Evolutionary conservation across 306 rosid genomes (phyloP).

Genomic region (Comarum palustre): DNA sequence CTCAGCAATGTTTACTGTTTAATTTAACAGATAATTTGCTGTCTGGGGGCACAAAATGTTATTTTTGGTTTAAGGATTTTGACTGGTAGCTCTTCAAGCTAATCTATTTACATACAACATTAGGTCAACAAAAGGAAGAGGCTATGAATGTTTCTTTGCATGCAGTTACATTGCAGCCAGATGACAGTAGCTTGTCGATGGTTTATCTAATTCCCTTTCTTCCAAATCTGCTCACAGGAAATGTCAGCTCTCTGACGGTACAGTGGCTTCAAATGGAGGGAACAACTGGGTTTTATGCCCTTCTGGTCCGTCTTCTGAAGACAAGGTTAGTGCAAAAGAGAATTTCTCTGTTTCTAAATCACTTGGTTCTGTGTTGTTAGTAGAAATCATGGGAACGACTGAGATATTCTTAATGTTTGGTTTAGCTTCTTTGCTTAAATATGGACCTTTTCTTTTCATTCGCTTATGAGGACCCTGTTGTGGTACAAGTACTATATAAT

Average conservation of each 20-base stretch:
- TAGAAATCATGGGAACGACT: background rate
- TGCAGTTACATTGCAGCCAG: background rate
- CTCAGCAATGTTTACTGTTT: background rate
- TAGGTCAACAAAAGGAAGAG: background rate
- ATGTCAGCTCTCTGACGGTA: constrained; percentile 28
- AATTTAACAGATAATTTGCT: background rate
- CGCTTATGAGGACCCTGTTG: background rate
- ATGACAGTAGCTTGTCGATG: background rate
- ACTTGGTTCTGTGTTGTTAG: background rate
- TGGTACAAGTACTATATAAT: background rate
- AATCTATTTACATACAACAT: background rate
- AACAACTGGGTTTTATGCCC: constrained; percentile 63
- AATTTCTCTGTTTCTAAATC: background rate
- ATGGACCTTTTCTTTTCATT: background rate
- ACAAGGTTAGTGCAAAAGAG: constrained; percentile 50
- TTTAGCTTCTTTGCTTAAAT: background rate
- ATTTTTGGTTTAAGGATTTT: background rate
- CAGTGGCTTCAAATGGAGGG: constrained; percentile 31
- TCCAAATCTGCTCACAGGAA: constrained; percentile 38
- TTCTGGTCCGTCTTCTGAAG: constrained; percentile 72
- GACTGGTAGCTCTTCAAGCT: background rate
- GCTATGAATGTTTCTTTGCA: background rate
- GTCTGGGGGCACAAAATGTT: background rate
- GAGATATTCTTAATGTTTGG: background rate
- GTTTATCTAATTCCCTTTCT: constrained; percentile 11